Conservation (phyloP, 371 early-diverging fungal genomes). For the Smittium mucronatum region DNA sequence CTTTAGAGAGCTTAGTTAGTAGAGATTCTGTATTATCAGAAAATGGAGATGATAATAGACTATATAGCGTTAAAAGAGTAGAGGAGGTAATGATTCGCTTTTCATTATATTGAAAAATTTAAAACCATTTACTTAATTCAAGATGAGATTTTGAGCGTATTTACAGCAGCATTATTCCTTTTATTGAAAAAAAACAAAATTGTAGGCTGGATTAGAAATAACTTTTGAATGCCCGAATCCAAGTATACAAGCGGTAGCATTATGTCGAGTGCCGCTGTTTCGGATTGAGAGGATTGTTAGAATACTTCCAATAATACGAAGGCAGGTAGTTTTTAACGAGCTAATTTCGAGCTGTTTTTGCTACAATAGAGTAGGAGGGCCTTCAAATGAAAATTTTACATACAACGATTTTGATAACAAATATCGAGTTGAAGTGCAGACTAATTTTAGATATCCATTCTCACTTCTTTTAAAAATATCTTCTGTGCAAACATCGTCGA, state of each 20-base stretch:
- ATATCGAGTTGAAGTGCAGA: not conserved
- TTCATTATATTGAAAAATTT: too few species aligned
- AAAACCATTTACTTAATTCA: not conserved
- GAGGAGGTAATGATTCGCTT: not conserved
- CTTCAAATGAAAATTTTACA: too few species aligned
- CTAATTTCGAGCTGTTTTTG: constrained; percentile 4
- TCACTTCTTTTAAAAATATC: not conserved
- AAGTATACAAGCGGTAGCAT: not conserved
- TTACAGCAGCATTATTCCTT: not conserved
- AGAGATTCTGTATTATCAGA: not conserved
- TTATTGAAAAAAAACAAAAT: not conserved
- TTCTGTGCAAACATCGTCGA: not conserved
- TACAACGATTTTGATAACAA: not conserved
- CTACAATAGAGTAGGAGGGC: not conserved
- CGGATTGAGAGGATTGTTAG: not conserved
- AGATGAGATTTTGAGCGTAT: not conserved
- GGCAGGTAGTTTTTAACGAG: constrained; percentile 10
- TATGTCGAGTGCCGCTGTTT: constrained; percentile 1
- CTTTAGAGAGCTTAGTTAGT: not conserved
- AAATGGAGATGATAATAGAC: not conserved
- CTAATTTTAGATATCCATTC: constrained; percentile 7
- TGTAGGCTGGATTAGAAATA: not conserved
- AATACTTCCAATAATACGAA: constrained; percentile 5
- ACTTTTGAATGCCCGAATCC: constrained; percentile 10
- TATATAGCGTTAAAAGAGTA: not conserved